Evolutionary conservation across 805 yeast species (phyloP).

Genomic region (Metschnikowia proteae): DNA sequence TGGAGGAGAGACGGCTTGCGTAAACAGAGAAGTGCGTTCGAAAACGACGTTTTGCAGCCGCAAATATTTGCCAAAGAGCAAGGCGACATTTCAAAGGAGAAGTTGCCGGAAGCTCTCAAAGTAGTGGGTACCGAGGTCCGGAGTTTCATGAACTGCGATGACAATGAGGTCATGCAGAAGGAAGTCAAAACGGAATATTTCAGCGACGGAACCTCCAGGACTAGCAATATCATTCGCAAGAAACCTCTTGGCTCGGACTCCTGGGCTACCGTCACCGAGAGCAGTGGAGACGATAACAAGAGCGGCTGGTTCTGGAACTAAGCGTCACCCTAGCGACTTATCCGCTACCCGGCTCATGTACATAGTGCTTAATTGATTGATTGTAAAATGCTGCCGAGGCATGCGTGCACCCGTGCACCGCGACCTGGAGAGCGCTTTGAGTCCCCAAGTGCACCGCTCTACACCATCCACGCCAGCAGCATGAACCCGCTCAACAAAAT

Average conservation of each 20-base stretch:
- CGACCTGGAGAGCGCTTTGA: background rate
- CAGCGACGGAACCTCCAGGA: slow-evolving; percentile 35
- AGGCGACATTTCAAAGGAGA: background rate
- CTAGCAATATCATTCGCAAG: slow-evolving; percentile 27
- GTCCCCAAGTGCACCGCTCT: background rate
- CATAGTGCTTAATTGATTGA: slow-evolving; percentile 1
- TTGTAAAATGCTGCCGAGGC: background rate
- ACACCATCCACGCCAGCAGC: background rate
- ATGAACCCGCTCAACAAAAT: slow-evolving; percentile 47
- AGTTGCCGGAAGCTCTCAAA: background rate
- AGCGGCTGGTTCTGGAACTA: slow-evolving; percentile 26
- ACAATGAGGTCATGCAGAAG: slow-evolving; percentile 27
- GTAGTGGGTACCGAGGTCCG: slow-evolving; percentile 29
- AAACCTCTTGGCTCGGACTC: slow-evolving; percentile 33
- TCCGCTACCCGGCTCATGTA: background rate
- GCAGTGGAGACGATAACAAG: slow-evolving; percentile 15
- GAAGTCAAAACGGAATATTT: slow-evolving; percentile 33
- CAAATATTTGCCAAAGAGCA: background rate
- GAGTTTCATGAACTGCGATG: slow-evolving; percentile 24
- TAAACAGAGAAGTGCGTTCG: slow-evolving; percentile 26
- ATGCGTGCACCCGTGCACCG: slow-evolving; percentile 3
- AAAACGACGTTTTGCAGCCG: slow-evolving; percentile 1
- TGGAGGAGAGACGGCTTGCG: slow-evolving; percentile 58
- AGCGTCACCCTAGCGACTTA: background rate
- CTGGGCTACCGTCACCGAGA: slow-evolving; percentile 32